These are phyloP conservation scores for Cryptomeria japonica DNA, from an alignment of 75 land plant genomes.

Conservation along the genomic window DNA sequence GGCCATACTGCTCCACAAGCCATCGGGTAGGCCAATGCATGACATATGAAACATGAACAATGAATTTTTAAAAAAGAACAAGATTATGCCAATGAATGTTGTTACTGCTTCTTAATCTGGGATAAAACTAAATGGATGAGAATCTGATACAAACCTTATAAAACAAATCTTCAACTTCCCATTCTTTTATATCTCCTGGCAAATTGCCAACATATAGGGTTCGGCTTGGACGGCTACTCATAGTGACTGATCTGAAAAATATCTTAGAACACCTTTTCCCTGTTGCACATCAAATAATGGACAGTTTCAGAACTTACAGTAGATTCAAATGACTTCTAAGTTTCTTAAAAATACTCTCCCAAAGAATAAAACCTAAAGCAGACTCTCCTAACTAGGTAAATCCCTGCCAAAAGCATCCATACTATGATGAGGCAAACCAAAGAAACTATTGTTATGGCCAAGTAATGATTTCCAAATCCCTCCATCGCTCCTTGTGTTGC, in stretches of 20 bases:
- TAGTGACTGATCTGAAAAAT: constrained; percentile 14
- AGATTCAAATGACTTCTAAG: not conserved
- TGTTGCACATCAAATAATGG: not conserved
- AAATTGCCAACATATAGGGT: constrained; percentile 82
- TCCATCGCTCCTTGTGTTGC: constrained; percentile 9
- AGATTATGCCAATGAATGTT: not conserved
- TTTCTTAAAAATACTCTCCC: not conserved
- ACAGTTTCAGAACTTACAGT: not conserved
- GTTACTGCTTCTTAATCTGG: not conserved
- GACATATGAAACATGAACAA: not conserved
- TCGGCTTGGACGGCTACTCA: constrained; percentile 69
- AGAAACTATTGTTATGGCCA: constrained; percentile 4
- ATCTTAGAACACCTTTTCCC: not conserved
- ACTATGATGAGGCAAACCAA: constrained; percentile 11
- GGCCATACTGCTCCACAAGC: constrained; percentile 59
- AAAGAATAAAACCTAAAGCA: not conserved
- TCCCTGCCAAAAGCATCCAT: not conserved
- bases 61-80: not conserved
- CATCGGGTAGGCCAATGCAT: not conserved
- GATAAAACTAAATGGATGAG: not conserved
- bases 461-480: constrained; percentile 10
- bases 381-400: constrained; percentile 6
- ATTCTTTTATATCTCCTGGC: constrained; percentile 73
- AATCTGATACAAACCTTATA: constrained; percentile 52
- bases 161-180: constrained; percentile 79